A percentile compares a stretch with the other conserved stretches of the same genome.
Evolutionary conservation across 2,329 filamentous ascomycete genomes (phyloP).

Genomic region (Clonostachys rhizophaga): DNA sequence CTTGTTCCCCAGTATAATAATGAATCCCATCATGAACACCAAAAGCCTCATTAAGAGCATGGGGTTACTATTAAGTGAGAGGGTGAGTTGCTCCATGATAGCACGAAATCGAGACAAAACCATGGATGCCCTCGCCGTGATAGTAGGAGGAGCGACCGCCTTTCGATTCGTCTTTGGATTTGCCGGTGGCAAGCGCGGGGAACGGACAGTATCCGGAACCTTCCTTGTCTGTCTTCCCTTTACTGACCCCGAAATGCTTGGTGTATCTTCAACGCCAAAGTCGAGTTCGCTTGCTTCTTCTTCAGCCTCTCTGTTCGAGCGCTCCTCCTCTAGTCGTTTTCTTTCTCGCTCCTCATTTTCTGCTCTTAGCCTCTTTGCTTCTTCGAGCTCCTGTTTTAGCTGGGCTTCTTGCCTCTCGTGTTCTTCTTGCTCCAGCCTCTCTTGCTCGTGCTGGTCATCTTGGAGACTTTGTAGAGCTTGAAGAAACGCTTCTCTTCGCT

Average conservation of each 20-base stretch:
- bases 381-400: slow-evolving; percentile 50
- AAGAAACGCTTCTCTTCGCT: slow-evolving; percentile 82
- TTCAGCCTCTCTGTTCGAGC: slow-evolving; percentile 32
- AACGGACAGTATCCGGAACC: slow-evolving; percentile 7
- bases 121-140: slow-evolving; percentile 44
- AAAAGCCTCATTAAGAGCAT: slow-evolving; percentile 57
- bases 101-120: slow-evolving; percentile 46
- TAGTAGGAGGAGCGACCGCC: slow-evolving; percentile 22
- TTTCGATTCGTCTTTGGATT: slow-evolving; percentile 18
- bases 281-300: slow-evolving; percentile 55
- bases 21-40: slow-evolving; percentile 73
- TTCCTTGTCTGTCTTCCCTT: too few relatives aligned
- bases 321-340: slow-evolving; percentile 49
- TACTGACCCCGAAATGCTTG: slow-evolving; percentile 24
- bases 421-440: slow-evolving; percentile 58
- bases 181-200: slow-evolving; percentile 10
- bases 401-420: slow-evolving; percentile 51
- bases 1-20: slow-evolving; percentile 70
- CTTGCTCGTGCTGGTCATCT: slow-evolving; percentile 76
- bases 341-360: slow-evolving; percentile 55
- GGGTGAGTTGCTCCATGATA: slow-evolving; percentile 45
- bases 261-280: slow-evolving; percentile 60
- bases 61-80: slow-evolving; percentile 51
- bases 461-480: slow-evolving; percentile 79
- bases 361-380: slow-evolving; percentile 47